These are phyloP conservation scores for Penicillium thymicola DNA, from an alignment of 2,329 filamentous ascomycete genomes.

Conservation along the genomic window DNA sequence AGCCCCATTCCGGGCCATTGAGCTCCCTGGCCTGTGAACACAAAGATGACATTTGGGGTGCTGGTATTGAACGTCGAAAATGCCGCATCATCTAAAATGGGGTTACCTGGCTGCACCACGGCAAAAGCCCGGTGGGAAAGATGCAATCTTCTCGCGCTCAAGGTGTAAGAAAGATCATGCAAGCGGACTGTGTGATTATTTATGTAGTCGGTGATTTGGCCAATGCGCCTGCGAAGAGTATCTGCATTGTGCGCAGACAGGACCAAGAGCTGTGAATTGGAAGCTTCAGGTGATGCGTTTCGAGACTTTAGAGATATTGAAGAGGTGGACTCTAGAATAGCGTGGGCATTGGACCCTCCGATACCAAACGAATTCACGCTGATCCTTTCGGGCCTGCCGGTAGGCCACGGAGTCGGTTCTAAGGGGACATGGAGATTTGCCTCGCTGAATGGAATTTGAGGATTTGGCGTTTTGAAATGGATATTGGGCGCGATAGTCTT, in stretches of 20 bases:
- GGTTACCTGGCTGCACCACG: background rate
- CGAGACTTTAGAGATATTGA: background rate
- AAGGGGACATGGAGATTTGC: slow-evolving; percentile 17
- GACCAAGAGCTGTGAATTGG: slow-evolving; percentile 9
- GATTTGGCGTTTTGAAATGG: slow-evolving; percentile 31
- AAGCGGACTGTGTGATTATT: background rate
- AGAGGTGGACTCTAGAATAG: slow-evolving; percentile 13
- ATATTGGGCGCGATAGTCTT: slow-evolving; percentile 25
- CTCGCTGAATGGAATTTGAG: slow-evolving; percentile 20
- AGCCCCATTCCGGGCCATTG: slow-evolving; percentile 36
- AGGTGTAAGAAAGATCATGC: slow-evolving; percentile 16
- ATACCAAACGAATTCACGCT: slow-evolving; percentile 37
- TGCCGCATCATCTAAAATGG: background rate
- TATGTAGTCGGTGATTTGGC: slow-evolving; percentile 6
- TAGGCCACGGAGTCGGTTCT: slow-evolving; percentile 26
- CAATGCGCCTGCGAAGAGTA: slow-evolving; percentile 10
- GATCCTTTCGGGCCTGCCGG: slow-evolving; percentile 19
- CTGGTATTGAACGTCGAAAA: background rate
- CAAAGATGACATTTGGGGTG: slow-evolving; percentile 17
- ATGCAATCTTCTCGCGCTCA: slow-evolving; percentile 14
- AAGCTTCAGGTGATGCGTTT: background rate
- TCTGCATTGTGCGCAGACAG: slow-evolving; percentile 15
- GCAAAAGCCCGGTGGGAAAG: slow-evolving; percentile 15
- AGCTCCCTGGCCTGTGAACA: slow-evolving; percentile 40
- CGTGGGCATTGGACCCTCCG: slow-evolving; percentile 26